phyloP scores from a whole-genome alignment of 2,329 filamentous ascomycete species.

The Phaeosphaeriaceae sp. region DNA sequence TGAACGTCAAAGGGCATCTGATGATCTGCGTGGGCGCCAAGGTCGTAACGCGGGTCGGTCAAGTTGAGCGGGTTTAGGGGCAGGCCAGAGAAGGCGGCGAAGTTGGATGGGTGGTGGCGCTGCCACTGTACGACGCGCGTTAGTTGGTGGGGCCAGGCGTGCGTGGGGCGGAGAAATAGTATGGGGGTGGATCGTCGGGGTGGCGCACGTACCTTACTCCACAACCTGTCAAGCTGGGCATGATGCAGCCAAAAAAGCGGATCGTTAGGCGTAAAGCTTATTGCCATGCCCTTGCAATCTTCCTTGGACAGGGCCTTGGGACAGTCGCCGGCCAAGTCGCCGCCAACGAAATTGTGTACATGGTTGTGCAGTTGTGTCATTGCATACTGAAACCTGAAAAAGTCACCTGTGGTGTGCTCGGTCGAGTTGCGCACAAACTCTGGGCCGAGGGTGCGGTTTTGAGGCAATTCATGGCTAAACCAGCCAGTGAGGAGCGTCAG shows the following conservation, averaged over 20 bases:
- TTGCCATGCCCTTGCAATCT: conserved; percentile 4
- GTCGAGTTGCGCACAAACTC: conserved; percentile 5
- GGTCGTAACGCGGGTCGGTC: conserved; percentile 2
- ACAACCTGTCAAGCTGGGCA: conserved; percentile 8
- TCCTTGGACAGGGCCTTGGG: neutral
- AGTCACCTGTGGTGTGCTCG: conserved; percentile 4
- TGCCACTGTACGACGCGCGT: conserved; percentile 4
- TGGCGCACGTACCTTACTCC: conserved; percentile 2
- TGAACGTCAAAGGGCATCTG: conserved; percentile 4
- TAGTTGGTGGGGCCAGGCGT: neutral
- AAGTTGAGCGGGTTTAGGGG: conserved; percentile 2
- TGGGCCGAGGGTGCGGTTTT: conserved; percentile 4
- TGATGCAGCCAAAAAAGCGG: conserved; percentile 7
- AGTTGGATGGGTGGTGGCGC: conserved; percentile 4
- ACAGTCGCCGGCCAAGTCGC: conserved; percentile 4
- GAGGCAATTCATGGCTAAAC: conserved; percentile 1
- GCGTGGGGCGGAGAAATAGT: neutral
- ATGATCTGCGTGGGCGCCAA: conserved; percentile 1
- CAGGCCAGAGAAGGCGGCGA: conserved; percentile 6
- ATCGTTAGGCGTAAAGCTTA: conserved; percentile 6
- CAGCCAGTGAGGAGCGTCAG: conserved; percentile 6
- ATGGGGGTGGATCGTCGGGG: neutral
- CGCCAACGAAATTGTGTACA: conserved; percentile 5
- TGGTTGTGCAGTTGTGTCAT: conserved; percentile 6
- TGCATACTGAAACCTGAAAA: conserved; percentile 4